Evolutionary conservation across 1,284 basidiomycete species (phyloP), one percentile per base, ranked within the genome.

Genomic region (Calocybe gambosa): DNA sequence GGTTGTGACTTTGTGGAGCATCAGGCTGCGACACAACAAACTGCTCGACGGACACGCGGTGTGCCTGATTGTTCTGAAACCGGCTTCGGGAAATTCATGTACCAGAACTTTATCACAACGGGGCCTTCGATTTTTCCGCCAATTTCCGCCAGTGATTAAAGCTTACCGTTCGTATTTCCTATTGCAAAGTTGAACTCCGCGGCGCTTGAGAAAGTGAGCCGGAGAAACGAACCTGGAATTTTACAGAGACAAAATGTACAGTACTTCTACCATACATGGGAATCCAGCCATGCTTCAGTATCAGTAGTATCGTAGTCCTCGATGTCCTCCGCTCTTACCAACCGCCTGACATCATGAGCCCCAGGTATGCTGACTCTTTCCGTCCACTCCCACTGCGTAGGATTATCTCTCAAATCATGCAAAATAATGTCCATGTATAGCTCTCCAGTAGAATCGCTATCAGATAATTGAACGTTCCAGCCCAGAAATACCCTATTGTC

Each of bases 391-490:
- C 83, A 85, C 44, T 74, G 63, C 46, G 74, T 72, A 12, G 75
- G 72, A 28, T 70, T 63, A 9, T 61, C 59, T 39, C 58, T 62
- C 54, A 82, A 73, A 48, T 83, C 78, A 5, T 63, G 59, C 33
- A 75, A 52, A 29, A 77, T 59, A 56, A 69, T 67, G 12, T 62
- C 63, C 60, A 85, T 75, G 57, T 69, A 85, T 29, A 54, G 50
- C 34, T 74, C 70, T 26, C 82, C 82, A 25, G 67, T 67, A 9
- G 64, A 59, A 55, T 83, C 80, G 39, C 68, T 66, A 3, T 63
- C 64, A 23, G 67, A 68, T 38, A 78, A 59, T 18, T 61, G 54
- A 46, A 86, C 71, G 53, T 85, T 85, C 80, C 80, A 86, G 4
- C 83, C 84, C 7, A 86, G 66, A 52, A 70, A 78, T 8, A 84